A percentile compares a stretch with the other conserved stretches of the same genome.
These are phyloP conservation scores for Mollisia scopiformis DNA, from an alignment of 2,329 filamentous ascomycete species.

Conservation along the genomic window DNA sequence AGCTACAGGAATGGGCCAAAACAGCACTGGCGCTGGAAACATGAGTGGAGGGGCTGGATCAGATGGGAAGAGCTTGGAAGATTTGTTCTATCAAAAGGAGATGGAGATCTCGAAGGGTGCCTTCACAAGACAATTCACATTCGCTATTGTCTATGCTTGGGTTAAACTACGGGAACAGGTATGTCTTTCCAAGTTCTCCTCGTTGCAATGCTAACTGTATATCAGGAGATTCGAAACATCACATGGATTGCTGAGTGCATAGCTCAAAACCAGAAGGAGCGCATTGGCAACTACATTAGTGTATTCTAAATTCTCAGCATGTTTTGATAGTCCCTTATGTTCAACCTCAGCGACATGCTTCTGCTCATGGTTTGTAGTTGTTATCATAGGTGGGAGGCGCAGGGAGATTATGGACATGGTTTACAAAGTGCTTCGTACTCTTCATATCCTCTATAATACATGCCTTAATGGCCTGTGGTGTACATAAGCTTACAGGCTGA, in stretches of 20 bases:
- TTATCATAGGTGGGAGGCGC: slow-evolving; percentile 31
- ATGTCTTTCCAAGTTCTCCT: slow-evolving; percentile 38
- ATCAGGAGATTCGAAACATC: slow-evolving; percentile 96
- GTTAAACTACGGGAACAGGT: slow-evolving; percentile 97
- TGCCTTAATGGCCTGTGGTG: slow-evolving; percentile 21
- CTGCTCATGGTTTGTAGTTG: slow-evolving; percentile 27
- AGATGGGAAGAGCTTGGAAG: slow-evolving; percentile 89
- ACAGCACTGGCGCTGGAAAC: slow-evolving; percentile 75
- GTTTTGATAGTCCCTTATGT: slow-evolving; percentile 21
- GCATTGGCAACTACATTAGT: slow-evolving; percentile 98
- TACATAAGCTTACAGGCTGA: slow-evolving; percentile 61
- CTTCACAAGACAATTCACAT: slow-evolving; percentile 95
- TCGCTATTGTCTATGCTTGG: slow-evolving; percentile 95
- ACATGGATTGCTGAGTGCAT: slow-evolving; percentile 99
- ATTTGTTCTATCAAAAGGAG: slow-evolving; percentile 99
- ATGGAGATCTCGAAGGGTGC: slow-evolving; percentile 97
- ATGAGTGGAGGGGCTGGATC: slow-evolving; percentile 79
- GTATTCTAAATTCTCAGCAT: slow-evolving; percentile 68
- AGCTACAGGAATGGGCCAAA: slow-evolving; percentile 78
- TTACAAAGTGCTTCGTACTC: slow-evolving; percentile 22
- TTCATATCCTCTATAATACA: slow-evolving; percentile 32
- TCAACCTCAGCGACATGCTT: slow-evolving; percentile 10
- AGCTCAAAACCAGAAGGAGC: slow-evolving; percentile 98
- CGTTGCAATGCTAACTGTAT: slow-evolving; percentile 35
- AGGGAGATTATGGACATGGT: slow-evolving; percentile 33